These are phyloP conservation scores for Lasiosphaeria miniovina DNA, from an alignment of 495 filamentous ascomycete species.

Conservation along the genomic window DNA sequence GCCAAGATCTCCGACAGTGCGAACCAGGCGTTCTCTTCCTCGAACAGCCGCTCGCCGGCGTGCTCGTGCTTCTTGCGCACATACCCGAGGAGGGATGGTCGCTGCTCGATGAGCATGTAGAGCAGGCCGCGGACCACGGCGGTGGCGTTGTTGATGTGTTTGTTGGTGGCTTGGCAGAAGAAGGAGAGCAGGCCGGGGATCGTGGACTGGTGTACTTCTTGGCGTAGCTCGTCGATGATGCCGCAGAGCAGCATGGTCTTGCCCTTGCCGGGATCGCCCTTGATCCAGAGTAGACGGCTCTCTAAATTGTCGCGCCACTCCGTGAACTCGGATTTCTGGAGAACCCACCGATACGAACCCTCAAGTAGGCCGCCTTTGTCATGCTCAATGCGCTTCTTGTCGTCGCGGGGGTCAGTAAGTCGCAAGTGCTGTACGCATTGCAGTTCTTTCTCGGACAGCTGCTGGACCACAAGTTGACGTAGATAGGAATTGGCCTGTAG, in stretches of 20 bases:
- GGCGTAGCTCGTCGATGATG: no score
- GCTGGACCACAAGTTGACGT: background rate
- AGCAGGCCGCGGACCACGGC: conserved; percentile 42
- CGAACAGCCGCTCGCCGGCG: conserved; percentile 20
- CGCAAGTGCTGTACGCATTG: background rate
- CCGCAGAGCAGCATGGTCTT: no score
- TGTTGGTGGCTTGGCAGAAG: conserved; percentile 24
- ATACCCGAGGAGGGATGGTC: conserved; percentile 1
- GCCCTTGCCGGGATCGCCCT: no score
- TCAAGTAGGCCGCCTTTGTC: conserved; percentile 35
- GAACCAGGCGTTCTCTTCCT: conserved; percentile 19
- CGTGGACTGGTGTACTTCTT: no score
- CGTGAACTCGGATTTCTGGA: conserved; percentile 34
- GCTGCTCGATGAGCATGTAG: conserved; percentile 30
- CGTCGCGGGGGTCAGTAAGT: conserved; percentile 5
- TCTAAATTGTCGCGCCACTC: conserved; percentile 29
- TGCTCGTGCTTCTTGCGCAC: background rate
- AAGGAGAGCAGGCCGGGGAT: no score
- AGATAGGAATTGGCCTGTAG: conserved; percentile 27
- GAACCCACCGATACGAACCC: conserved; percentile 43
- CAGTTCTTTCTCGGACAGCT: background rate
- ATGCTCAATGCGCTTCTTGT: conserved; percentile 30
- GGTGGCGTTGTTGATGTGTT: conserved; percentile 35
- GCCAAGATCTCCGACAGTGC: conserved; percentile 30
- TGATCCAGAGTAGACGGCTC: no score